These are phyloP conservation scores for Takashimella tepidaria DNA, from an alignment of 1,284 basidiomycete genomes.

Conservation along the genomic window DNA sequence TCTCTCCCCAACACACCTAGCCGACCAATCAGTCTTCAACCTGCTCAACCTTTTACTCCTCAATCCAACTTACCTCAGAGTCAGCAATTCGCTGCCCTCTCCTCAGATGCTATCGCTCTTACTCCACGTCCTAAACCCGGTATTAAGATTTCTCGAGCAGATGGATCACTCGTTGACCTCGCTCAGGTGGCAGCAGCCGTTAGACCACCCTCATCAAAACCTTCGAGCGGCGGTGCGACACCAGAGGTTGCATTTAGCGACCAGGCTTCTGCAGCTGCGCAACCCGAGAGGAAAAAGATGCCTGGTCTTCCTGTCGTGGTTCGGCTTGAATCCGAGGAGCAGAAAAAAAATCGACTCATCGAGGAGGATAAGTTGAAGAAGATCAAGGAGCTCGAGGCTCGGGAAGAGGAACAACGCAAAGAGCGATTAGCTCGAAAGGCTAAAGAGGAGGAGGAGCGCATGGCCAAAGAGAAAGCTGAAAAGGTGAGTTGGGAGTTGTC, in stretches of 20 bases:
- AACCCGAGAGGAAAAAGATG: slow-evolving; percentile 31
- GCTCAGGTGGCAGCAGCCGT: slow-evolving; percentile 33
- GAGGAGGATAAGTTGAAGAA: slow-evolving; percentile 40
- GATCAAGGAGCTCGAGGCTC: slow-evolving; percentile 39
- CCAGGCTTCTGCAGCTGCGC: slow-evolving; percentile 6
- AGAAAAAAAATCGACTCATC: slow-evolving; percentile 45
- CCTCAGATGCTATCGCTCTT: slow-evolving; percentile 35
- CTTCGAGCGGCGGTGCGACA: slow-evolving; percentile 23
- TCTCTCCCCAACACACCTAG: slow-evolving; percentile 33
- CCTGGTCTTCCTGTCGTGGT: slow-evolving; percentile 41
- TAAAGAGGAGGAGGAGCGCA: slow-evolving; percentile 23
- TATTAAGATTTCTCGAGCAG: slow-evolving; percentile 45
- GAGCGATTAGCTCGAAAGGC: slow-evolving; percentile 36
- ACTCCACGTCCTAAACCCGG: slow-evolving; percentile 32
- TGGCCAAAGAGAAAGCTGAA: slow-evolving; percentile 44
- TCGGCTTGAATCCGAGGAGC: slow-evolving; percentile 53
- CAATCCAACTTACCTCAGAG: slow-evolving; percentile 11
- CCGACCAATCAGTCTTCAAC: slow-evolving; percentile 18
- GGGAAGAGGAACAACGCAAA: slow-evolving; percentile 43
- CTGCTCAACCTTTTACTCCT: slow-evolving; percentile 23
- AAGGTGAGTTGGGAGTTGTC: slow-evolving; percentile 53
- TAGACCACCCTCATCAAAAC: slow-evolving; percentile 20
- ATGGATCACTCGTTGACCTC: slow-evolving; percentile 42
- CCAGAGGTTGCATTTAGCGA: slow-evolving; percentile 17
- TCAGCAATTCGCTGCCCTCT: slow-evolving; percentile 19